phyloP scores from a whole-genome alignment of 805 yeast genomes.

The Myxozyma mucilagina region DNA sequence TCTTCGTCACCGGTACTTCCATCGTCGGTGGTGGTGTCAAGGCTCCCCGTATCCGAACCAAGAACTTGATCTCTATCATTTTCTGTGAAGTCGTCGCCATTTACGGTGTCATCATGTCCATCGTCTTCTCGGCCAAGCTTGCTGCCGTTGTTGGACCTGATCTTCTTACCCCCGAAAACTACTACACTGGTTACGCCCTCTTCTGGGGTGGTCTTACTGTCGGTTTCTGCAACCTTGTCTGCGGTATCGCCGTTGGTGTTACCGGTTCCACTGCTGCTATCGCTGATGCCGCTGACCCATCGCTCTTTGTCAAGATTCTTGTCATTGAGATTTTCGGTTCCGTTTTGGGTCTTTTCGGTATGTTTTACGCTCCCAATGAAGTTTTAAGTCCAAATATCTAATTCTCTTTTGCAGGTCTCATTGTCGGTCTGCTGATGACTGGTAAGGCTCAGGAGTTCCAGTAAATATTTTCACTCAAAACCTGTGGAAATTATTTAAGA shows the following conservation, averaged over 20 bases:
- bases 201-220: slow-evolving; percentile 99
- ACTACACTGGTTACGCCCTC: slow-evolving; percentile 91
- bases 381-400: not conserved
- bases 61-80: slow-evolving; percentile 88
- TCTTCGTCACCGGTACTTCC: slow-evolving; percentile 90
- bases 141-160: slow-evolving; percentile 60
- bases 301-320: slow-evolving; percentile 90
- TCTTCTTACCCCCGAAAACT: slow-evolving; percentile 74
- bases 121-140: slow-evolving; percentile 91
- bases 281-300: slow-evolving; percentile 95
- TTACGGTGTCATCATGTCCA: slow-evolving; percentile 88
- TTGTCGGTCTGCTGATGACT: slow-evolving; percentile 96
- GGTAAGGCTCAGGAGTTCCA: slow-evolving; percentile 85
- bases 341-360: slow-evolving; percentile 89
- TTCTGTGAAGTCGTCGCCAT: slow-evolving; percentile 99
- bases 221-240: slow-evolving; percentile 86
- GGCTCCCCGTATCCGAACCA: slow-evolving; percentile 96
- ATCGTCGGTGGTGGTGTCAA: slow-evolving; percentile 97
- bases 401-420: slow-evolving; percentile 47
- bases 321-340: slow-evolving; percentile 98
- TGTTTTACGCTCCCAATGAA: not conserved
- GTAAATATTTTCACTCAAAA: slow-evolving; percentile 12
- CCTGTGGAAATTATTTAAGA: not conserved
- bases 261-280: slow-evolving; percentile 99
- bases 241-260: slow-evolving; percentile 96